Evolutionary conservation across 345 rosid genomes (phyloP), one percentile per base, ranked within the genome.

Genomic region (Linum usitatissimum): DNA sequence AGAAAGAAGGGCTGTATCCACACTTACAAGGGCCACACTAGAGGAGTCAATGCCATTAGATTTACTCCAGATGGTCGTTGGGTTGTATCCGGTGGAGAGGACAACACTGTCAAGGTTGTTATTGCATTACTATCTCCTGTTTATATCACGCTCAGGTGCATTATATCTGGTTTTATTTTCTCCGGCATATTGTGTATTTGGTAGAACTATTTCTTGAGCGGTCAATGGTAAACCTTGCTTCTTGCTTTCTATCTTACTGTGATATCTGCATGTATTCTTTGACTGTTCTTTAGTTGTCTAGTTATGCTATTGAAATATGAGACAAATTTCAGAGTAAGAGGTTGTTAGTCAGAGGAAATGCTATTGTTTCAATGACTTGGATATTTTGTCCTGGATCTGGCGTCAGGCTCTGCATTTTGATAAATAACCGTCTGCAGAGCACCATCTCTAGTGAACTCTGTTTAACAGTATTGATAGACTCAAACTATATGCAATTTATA

Each of bases 11-110:
- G 96, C 5, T 90, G 94, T 71, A 90, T 93, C 74, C 99, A 93
- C 77, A 93, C 99, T 14, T 93, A 89, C 84, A 93, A 93, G 78
- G 99, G 97, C 70, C 99, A 93, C 68, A 90, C 97, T 53, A 86
- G 99, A 57, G 99, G 99, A 15, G 97, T 93, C 67, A 93, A 77
- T 84, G 90, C 90, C 64, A 83, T 93, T 66, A 87, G 99, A 77
- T 93, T 90, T 71, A 93, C 99, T 64, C 99, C 99, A 30, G 97
- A 93, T 78, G 99, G 99, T 40, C 97, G 99, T 28, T 93, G 99
- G 99, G 91, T 93, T 76, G 99, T 93, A 42, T 93, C 99, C 20
- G 97, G 99, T 67, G 99, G 99, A 53, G 96, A 93, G 73, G 99
- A 93, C 80, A 84, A 90, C 69, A 81, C 82, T 42, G 94, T 93